A percentile compares a stretch with the other conserved stretches of the same genome.
These are phyloP conservation scores for Gossypioides kirkii DNA, from an alignment of 345 rosid genomes.

Conservation along the genomic window DNA sequence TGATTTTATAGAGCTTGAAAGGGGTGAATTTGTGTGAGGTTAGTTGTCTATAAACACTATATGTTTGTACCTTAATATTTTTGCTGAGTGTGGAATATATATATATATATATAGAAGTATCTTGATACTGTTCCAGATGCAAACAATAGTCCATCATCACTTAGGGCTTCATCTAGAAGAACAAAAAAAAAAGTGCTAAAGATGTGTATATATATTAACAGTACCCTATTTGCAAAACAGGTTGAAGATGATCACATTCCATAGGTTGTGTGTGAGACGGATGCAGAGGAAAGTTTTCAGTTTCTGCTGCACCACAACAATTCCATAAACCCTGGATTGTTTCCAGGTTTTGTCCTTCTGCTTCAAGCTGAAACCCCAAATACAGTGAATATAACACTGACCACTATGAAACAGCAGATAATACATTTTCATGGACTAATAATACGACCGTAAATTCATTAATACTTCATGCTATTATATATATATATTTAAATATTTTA, in stretches of 20 bases:
- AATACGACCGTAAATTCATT: too few relatives aligned
- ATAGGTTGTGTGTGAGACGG: constrained; percentile 37
- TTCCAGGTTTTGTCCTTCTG: constrained; percentile 49
- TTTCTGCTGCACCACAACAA: constrained; percentile 23
- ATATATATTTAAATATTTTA: too few relatives aligned
- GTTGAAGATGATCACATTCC: constrained; percentile 55
- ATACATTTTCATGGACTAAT: background rate
- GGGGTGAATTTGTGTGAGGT: background rate
- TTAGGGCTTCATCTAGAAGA: background rate
- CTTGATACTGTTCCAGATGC: background rate
- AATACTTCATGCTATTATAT: too few relatives aligned
- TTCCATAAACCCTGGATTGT: constrained; percentile 56
- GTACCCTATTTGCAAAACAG: constrained; percentile 73
- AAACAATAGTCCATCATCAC: background rate
- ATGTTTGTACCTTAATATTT: background rate
- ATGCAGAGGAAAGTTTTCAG: constrained; percentile 45
- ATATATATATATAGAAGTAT: background rate
- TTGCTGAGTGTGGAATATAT: background rate
- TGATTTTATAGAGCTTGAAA: background rate
- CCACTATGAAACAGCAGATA: background rate
- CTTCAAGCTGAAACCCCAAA: constrained; percentile 42
- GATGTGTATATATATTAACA: background rate
- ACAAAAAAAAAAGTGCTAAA: background rate
- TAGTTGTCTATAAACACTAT: background rate
- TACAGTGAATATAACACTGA: background rate